A percentile compares a stretch with the other conserved stretches of the same genome.
Conservation (phyloP, 2,329 filamentous ascomycete genomes). For the Apiospora sp. region DNA sequence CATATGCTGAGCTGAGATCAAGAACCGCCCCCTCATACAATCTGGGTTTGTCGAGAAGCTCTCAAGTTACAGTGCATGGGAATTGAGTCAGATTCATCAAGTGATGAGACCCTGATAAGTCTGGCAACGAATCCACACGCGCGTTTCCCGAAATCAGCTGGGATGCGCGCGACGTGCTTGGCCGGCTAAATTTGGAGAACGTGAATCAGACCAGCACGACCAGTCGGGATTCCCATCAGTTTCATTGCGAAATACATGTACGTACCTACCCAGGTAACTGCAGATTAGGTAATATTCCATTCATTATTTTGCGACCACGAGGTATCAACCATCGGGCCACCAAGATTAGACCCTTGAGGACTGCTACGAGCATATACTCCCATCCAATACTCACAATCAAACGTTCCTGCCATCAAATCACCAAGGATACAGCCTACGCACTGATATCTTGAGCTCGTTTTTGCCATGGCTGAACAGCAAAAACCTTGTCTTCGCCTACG, state of each 20-base stretch:
- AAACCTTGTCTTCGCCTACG: neutral
- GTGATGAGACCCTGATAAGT: neutral
- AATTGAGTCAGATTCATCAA: conserved; percentile 18
- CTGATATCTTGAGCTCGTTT: neutral
- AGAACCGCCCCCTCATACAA: neutral
- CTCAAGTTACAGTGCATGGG: conserved; percentile 5
- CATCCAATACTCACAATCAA: neutral
- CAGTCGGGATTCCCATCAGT: no score
- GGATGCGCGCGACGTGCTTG: conserved; percentile 11
- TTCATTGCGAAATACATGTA: neutral
- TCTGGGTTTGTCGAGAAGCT: neutral
- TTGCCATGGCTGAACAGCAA: neutral
- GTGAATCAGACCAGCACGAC: neutral
- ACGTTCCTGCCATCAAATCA: neutral
- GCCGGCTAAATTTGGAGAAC: conserved; percentile 18
- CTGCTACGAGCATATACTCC: neutral
- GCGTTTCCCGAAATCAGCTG: neutral
- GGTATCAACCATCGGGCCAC: neutral
- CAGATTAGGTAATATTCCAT: conserved; percentile 5
- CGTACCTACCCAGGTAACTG: neutral
- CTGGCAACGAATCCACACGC: neutral
- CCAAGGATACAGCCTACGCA: neutral
- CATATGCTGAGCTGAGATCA: conserved; percentile 8
- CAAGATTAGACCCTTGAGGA: neutral
- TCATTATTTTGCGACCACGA: neutral